Base-by-base conservation (phyloP, 2,329 filamentous ascomycete species). In the Talaromyces sp. region DNA sequence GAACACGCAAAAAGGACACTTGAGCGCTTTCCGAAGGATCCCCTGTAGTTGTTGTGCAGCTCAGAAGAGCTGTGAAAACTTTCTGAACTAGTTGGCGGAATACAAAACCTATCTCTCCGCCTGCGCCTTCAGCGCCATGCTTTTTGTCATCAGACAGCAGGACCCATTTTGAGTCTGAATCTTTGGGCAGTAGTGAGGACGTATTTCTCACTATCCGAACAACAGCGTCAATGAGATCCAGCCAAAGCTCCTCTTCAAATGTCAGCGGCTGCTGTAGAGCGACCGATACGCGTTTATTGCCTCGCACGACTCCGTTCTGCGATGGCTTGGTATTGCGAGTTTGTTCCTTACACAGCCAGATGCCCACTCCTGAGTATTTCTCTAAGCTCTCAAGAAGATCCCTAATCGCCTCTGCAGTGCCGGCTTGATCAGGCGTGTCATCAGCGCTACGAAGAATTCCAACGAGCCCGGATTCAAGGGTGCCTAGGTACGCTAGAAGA, bases 271-370 rank as follows among this genome's bases (percentile, higher is more conserved):
- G 78, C 65, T 86, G 79, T 55, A 84, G 75, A 54, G 57, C 54
- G 4, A 83, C 75, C 64, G 74, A 79, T 62, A 59, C 70, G 60
- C 61, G 74, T 57, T 66, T 74, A 67, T 64, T 74, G 66, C 66
- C 75, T 65, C 65, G 70, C 60, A 65, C 70, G n/a, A 50, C 32
- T 50, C 65, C 63, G 11, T 65, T 59, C 19, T 68, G 68, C 12
- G 68, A 66, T 31, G 68, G 69, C 54, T 72, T 71, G 61, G 78
- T 81, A 6, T 82, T 83, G 68, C 88, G 90, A 54, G 85, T 91
- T 71, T 96, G 91, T 1, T 88, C 86, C 74, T 95, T 91, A 67
- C 94, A 97, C 12, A 99, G 80, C 94, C 94, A 99, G 56, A 96
- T 93, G 14, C 95, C 94, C 1, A 99, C 91, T 64, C 92, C 88